Evolutionary conservation across 371 early-diverging fungal species (phyloP), one percentile per base, ranked within the genome.

Genomic region (Actinomortierella wolfii): DNA sequence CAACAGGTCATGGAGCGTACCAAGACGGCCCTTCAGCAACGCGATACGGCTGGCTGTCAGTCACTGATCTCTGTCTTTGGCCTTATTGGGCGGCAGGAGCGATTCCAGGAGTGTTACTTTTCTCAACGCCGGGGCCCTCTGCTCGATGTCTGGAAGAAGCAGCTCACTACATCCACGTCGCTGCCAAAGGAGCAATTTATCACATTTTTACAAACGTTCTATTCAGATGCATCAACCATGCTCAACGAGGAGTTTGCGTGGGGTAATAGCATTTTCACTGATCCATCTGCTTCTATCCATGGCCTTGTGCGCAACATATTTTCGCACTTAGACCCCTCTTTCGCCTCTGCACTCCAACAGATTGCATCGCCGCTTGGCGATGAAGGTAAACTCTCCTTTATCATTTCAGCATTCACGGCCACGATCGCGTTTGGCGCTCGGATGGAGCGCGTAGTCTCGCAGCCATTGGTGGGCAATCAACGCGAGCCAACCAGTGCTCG

Each of bases 221-320:
- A 80, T 57, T 82, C 83, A 21, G 76, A 81, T 43, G 71, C 83
- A 13, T 78, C 83, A 44, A 61, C 58, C 18, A 61, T 82, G 48
- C 48, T 90, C 11, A 79, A 79, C 14, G 81, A 86, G 42, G 90
- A 90, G 53, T 79, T 84, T 58, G 78, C 82, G 5, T 88, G 89
- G 88, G 82, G 81, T 49, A 76, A 81, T 1, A 80, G 83, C 41
- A 78, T 88, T 43, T 88, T 90, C 51, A 79, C 85, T 9, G 82
- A 83, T 53, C 82, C 86, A 11, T 68, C 76, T 1, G 65, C 77
- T 5, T 78, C 81, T 6, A 69, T 84, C 15, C 76, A 84, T 51
- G 75, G 81, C 14, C 78, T 89, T 18, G 78, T 88, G 1, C 86
- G 81, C 42, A 76, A 82, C 50, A 74, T 85, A 20, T 78, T 87